Evolutionary conservation across 768 basidiomycete species (phyloP).

Genomic region (Leucosporidium scottii): DNA sequence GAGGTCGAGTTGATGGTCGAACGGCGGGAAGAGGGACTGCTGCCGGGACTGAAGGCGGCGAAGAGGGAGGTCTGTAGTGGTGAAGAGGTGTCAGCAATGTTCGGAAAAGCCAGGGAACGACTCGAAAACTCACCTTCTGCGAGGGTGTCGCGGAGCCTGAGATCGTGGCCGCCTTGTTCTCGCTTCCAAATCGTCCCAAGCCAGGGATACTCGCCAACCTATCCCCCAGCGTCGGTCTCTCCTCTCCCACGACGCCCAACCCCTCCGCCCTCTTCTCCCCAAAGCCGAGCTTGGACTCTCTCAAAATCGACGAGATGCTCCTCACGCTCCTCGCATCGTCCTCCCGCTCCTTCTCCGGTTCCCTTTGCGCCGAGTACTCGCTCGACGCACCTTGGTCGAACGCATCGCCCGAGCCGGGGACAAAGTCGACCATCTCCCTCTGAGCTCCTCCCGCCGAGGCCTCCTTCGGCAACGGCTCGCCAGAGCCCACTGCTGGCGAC

Average conservation of each 20-base stretch:
- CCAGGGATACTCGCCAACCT: constrained; percentile 65
- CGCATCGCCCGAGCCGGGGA: background rate
- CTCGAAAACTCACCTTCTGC: constrained; percentile 3
- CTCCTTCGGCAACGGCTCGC: background rate
- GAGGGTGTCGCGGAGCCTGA: constrained; percentile 17
- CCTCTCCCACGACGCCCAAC: constrained; percentile 33
- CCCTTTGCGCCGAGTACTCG: background rate
- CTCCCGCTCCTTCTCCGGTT: constrained; percentile 24
- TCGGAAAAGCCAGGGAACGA: background rate
- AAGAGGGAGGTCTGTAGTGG: constrained; percentile 4
- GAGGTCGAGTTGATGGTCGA: constrained; percentile 8
- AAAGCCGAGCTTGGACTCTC: constrained; percentile 5
- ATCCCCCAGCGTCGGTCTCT: constrained; percentile 70
- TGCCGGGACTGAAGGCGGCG: constrained; percentile 5
- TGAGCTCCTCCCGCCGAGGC: constrained; percentile 20
- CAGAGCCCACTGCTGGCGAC: background rate
- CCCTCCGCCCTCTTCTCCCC: background rate
- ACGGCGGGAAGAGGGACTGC: constrained; percentile 1
- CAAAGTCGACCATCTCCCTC: constrained; percentile 36
- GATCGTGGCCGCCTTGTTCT: constrained; percentile 3
- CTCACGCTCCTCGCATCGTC: constrained; percentile 66
- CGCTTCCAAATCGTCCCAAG: constrained; percentile 44
- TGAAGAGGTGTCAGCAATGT: background rate
- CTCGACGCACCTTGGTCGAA: background rate
- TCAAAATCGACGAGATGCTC: constrained; percentile 49